Evolutionary conservation across 306 rosid genomes (phyloP).

Genomic region (Alnus glutinosa): DNA sequence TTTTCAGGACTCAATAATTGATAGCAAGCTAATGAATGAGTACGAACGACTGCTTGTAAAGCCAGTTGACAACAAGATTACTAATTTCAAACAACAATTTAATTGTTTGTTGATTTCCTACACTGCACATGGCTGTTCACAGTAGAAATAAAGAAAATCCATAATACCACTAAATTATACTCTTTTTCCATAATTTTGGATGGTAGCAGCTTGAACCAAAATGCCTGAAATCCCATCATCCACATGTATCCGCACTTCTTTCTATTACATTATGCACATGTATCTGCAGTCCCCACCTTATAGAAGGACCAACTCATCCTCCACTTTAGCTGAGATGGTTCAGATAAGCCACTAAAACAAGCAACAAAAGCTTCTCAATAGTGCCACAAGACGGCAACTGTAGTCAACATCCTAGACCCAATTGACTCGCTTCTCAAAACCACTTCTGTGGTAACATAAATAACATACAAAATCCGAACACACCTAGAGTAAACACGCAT

Average conservation of each 20-base stretch:
- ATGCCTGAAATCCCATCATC: background rate
- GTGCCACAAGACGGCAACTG: background rate
- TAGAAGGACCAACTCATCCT: background rate
- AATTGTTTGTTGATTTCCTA: background rate
- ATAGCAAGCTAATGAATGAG: constrained; percentile 3
- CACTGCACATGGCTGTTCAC: background rate
- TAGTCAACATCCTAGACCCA: background rate
- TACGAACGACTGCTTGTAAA: background rate
- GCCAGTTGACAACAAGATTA: background rate
- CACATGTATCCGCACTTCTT: background rate
- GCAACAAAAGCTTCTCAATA: background rate
- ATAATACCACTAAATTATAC: background rate
- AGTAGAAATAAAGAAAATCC: background rate
- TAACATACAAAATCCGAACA: background rate
- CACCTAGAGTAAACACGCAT: background rate
- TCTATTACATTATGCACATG: background rate
- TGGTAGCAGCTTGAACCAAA: no score
- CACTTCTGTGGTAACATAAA: background rate
- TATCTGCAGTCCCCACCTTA: no score
- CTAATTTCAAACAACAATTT: background rate
- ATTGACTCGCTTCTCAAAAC: background rate
- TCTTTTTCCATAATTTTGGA: no score
- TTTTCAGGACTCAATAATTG: background rate
- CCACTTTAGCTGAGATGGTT: background rate
- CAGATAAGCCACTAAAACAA: background rate